phyloP scores from a whole-genome alignment of 129 eudicot genomes.

The Saussurea involucrata region DNA sequence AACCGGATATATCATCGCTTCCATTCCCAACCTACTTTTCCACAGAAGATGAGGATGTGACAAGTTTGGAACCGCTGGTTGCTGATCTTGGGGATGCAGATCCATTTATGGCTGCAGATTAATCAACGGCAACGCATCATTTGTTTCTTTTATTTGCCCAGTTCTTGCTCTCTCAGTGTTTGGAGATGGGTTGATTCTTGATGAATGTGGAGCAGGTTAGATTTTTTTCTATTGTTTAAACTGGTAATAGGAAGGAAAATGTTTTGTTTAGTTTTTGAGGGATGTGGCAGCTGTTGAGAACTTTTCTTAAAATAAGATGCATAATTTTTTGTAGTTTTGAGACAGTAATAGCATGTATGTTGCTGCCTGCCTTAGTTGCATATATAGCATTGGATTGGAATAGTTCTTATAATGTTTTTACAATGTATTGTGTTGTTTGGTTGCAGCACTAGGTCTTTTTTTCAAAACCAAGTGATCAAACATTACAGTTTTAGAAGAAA shows the following conservation, averaged over 20 bases:
- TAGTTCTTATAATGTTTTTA: no score
- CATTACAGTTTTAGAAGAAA: no score
- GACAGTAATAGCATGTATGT: no score
- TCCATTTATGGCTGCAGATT: conserved; percentile 98
- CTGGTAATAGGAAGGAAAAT: conserved; percentile 15
- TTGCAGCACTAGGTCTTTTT: not conserved
- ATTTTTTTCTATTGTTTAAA: conserved; percentile 1
- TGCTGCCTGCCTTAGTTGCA: no score
- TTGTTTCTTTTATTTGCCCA: not conserved
- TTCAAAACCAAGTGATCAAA: no score
- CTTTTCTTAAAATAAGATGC: not conserved
- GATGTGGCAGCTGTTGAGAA: conserved; percentile 10
- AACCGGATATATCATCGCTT: conserved; percentile 65
- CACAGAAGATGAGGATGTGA: conserved; percentile 61
- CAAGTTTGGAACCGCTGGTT: conserved; percentile 61
- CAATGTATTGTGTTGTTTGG: not conserved
- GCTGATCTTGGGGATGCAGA: conserved; percentile 92
- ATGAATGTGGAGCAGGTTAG: conserved; percentile 18
- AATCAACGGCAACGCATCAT: not conserved
- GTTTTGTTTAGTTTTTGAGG: conserved; percentile 1
- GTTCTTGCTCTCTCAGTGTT: not conserved
- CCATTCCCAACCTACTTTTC: conserved; percentile 90
- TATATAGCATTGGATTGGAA: no score
- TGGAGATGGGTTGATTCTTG: conserved; percentile 9
- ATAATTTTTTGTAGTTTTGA: not conserved